A percentile compares a stretch with the other conserved stretches of the same genome.
These are phyloP conservation scores for Xanthoconium separans DNA, from an alignment of 1,284 basidiomycete species.

Conservation along the genomic window DNA sequence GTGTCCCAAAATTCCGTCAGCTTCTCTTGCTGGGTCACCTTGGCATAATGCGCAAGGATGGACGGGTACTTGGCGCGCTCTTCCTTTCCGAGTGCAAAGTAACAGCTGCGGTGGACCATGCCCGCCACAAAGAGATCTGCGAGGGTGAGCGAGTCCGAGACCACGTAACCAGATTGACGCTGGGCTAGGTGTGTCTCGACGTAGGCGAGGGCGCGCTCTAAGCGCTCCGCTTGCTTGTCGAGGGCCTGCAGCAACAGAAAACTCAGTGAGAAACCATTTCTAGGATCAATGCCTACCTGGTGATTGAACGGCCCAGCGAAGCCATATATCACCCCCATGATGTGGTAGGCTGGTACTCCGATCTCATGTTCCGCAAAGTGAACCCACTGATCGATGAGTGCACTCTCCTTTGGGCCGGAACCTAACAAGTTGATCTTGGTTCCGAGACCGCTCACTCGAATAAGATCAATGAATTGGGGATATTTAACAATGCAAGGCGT, in stretches of 20 bases:
- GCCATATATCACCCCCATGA: not conserved
- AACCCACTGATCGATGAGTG: slow-evolving; percentile 51
- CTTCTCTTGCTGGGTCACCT: slow-evolving; percentile 46
- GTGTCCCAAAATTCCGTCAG: slow-evolving; percentile 27
- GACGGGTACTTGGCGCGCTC: slow-evolving; percentile 43
- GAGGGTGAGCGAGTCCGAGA: slow-evolving; percentile 56
- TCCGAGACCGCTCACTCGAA: slow-evolving; percentile 44
- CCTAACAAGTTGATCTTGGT: slow-evolving; percentile 47
- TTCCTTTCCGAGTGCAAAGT: slow-evolving; percentile 35
- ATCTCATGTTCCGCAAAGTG: slow-evolving; percentile 50
- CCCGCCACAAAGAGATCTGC: slow-evolving; percentile 54
- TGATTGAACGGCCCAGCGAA: not conserved
- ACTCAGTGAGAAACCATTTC: not conserved
- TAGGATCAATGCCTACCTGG: not conserved
- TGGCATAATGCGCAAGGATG: slow-evolving; percentile 47
- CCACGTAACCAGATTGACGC: slow-evolving; percentile 40
- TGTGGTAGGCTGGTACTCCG: not conserved
- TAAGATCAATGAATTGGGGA: not conserved
- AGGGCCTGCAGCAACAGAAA: not conserved
- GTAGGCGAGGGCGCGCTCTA: slow-evolving; percentile 29
- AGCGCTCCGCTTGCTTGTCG: slow-evolving; percentile 9
- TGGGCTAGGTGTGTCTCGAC: slow-evolving; percentile 53
- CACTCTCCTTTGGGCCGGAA: slow-evolving; percentile 41
- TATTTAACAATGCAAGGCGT: no score
- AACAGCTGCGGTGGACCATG: slow-evolving; percentile 25